Evolutionary conservation across 139 green algal genomes (phyloP).

Genomic region (Chlamydomonas eustigma): DNA sequence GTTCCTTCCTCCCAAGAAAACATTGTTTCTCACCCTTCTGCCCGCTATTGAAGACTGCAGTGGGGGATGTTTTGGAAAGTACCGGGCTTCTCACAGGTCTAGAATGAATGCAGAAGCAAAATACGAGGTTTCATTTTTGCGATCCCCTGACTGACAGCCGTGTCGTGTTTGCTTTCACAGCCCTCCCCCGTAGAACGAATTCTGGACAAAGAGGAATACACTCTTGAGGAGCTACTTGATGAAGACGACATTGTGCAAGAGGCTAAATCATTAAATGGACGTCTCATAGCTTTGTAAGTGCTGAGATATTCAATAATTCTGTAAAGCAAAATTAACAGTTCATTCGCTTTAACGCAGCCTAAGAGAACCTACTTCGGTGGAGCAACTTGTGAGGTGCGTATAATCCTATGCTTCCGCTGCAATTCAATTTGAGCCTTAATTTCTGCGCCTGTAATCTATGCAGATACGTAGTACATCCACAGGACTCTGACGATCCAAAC

Average conservation of each 20-base stretch:
- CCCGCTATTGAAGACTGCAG: background rate
- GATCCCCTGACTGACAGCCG: no score
- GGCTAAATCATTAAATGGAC: conserved; percentile 82
- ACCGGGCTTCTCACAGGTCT: conserved; percentile 49
- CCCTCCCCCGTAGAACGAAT: conserved; percentile 63
- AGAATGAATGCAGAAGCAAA: no score
- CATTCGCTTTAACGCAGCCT: conserved; percentile 43
- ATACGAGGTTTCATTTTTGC: no score
- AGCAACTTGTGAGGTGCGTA: conserved; percentile 65
- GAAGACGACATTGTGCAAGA: conserved; percentile 96
- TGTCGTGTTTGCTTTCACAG: no score
- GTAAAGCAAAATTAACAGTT: background rate
- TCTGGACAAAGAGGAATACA: conserved; percentile 85
- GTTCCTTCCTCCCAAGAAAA: no score
- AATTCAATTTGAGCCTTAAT: no score
- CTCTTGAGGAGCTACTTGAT: conserved; percentile 88
- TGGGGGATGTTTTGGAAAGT: conserved; percentile 67
- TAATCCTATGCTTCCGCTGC: no score
- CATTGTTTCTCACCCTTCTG: no score
- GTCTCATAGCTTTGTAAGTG: conserved; percentile 77
- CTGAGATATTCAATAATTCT: background rate
- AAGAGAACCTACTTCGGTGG: conserved; percentile 57
- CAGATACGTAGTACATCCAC: conserved; percentile 66
- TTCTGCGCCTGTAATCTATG: no score
- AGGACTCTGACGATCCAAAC: conserved; percentile 64